Base-by-base conservation (phyloP, 2,329 filamentous ascomycete genomes). In the Pseudovirgaria hyperparasitica region DNA sequence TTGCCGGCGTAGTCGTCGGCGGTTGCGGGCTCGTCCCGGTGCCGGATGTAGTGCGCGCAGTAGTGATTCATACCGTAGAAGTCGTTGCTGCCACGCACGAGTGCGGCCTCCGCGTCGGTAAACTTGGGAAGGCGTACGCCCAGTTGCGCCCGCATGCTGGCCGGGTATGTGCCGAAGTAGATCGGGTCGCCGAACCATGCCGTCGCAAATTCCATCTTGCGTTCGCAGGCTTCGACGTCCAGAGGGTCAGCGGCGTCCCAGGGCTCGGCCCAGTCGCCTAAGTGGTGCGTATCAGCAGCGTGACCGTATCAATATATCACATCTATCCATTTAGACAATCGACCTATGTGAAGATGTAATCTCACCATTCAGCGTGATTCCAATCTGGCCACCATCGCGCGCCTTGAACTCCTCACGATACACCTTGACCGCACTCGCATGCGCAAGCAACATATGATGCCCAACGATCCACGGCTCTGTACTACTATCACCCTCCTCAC, bases 11-110 rank as follows among this genome's bases (percentile, higher is more conserved):
- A 73, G 57, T 92, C 82, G 26, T 78, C 65, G 4, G 61, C 59
- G 2, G 69, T 63, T 1, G 80, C 58, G 25, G 65, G 58, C 5
- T 65, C 67, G 6, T 68, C 65, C 45, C 72, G 71, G 57, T 86
- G 76, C 52, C 74, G 76, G 58, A 92, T 75, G 58, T 81, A 92
- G 64, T 90, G 82, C 46, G 82, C 78, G 26, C 81, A 86, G 63
- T 92, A 92, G 64, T 85, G 79, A 63, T 92, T 92, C 81, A 87
- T 87, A 52, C 82, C 84, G 55, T 92, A 92, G 57, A 92, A 92
- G 62, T 92, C 84, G 53, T 90, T 90, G 48, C 76, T 82, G n/a
- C 80, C 82, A 45, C 77, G 66, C 23, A 92, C 73, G n/a, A 90
- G 62, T 2, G 70, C 70, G 14, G 63, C 54, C 48, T 92, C 82